These are phyloP conservation scores for Globisporangium cederbergense DNA, from an alignment of 352 stramenopile genomes.

Conservation along the genomic window DNA sequence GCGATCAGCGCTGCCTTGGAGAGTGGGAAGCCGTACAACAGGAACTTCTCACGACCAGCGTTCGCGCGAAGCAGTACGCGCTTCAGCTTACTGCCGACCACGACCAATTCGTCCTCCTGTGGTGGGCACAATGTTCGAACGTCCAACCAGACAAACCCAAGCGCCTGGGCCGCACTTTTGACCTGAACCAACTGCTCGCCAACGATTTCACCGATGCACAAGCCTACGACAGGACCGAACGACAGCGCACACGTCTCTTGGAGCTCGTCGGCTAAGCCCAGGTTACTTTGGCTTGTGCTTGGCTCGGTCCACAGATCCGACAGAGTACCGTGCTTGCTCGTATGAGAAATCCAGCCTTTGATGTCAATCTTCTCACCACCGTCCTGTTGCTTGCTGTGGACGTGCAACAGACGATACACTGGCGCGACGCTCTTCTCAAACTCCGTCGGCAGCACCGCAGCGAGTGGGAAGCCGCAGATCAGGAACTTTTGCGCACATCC, in stretches of 20 bases:
- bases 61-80: conserved; percentile 22
- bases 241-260: not conserved
- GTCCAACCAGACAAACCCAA: conserved; percentile 31
- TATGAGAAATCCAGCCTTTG: conserved; percentile 4
- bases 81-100: conserved; percentile 6
- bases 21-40: conserved; percentile 33
- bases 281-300: not conserved
- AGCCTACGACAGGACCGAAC: conserved; percentile 25
- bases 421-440: conserved; percentile 30
- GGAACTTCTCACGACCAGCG: conserved; percentile 23
- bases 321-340: not conserved
- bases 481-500: conserved; percentile 32
- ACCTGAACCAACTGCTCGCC: not conserved
- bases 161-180: not conserved
- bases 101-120: conserved; percentile 2
- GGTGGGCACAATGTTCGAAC: not conserved
- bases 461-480: conserved; percentile 42
- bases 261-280: not conserved
- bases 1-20: conserved; percentile 16
- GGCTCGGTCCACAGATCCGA: not conserved
- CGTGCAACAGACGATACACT: conserved; percentile 16
- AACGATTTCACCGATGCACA: conserved; percentile 20
- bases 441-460: conserved; percentile 18
- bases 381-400: not conserved
- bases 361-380: too few relatives aligned